Evolutionary conservation across 441 rosid species (phyloP).

Genomic region (Hura crepitans): DNA sequence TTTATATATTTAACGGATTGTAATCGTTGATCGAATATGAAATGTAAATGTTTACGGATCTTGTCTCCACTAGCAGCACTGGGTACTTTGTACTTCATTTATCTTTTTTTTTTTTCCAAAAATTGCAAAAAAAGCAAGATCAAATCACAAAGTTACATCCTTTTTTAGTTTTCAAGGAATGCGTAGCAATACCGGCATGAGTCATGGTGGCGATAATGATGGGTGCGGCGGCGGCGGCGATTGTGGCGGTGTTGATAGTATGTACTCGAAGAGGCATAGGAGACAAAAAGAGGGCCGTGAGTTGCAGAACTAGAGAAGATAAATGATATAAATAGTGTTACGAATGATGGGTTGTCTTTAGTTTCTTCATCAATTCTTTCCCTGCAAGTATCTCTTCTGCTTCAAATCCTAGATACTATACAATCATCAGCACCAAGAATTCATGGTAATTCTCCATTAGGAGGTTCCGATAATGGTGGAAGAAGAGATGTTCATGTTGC

Average conservation of each 20-base stretch:
- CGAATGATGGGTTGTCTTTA: conserved; percentile 20
- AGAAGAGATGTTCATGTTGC: conserved; percentile 21
- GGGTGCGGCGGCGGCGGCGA: conserved; percentile 26
- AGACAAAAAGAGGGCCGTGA: conserved; percentile 65
- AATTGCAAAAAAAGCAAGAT: background rate
- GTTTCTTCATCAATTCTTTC: background rate
- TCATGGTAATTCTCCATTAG: conserved; percentile 7
- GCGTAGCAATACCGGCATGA: conserved; percentile 46
- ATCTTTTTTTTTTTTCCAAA: background rate
- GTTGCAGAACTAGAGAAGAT: conserved; percentile 81
- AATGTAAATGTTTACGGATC: no score
- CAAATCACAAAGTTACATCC: background rate
- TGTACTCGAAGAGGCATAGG: conserved; percentile 37
- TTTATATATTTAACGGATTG: no score
- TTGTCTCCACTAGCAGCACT: conserved; percentile 17
- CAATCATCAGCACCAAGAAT: conserved; percentile 17
- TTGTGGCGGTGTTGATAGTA: conserved; percentile 26
- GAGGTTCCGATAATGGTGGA: background rate
- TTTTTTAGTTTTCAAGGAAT: conserved; percentile 16
- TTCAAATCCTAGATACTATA: conserved; percentile 17
- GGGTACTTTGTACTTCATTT: conserved; percentile 29
- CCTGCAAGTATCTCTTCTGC: conserved; percentile 14
- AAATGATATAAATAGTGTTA: conserved; percentile 14
- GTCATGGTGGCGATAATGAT: conserved; percentile 21
- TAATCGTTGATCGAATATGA: no score